Conservation (phyloP, 495 filamentous ascomycete species). For the Poronia punctata region DNA sequence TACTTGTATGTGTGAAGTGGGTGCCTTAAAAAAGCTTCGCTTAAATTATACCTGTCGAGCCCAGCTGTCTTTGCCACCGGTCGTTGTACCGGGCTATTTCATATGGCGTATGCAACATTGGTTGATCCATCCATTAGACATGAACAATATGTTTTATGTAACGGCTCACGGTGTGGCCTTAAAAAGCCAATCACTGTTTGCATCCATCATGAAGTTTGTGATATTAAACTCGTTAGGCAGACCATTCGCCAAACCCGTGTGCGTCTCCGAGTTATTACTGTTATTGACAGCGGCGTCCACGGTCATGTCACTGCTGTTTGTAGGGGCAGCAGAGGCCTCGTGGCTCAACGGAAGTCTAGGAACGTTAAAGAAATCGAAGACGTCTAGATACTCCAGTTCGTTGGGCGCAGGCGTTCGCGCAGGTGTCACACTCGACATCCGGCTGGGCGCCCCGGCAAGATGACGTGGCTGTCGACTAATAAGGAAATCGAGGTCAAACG, state of each 20-base stretch:
- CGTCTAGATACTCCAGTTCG: slow-evolving; percentile 84
- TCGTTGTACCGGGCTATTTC: too few relatives aligned
- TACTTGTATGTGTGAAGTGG: too few relatives aligned
- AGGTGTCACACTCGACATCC: slow-evolving; percentile 36
- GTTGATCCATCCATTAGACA: too few relatives aligned
- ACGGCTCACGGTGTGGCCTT: slow-evolving; percentile 25
- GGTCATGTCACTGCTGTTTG: slow-evolving; percentile 18
- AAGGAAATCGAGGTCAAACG: slow-evolving; percentile 80
- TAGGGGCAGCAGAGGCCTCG: slow-evolving; percentile 22
- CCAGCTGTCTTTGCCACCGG: too few relatives aligned
- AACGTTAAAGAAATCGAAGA: slow-evolving; percentile 90
- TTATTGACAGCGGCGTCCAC: slow-evolving; percentile 11
- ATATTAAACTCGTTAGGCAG: slow-evolving; percentile 52
- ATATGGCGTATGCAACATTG: too few relatives aligned
- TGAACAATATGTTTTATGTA: neutral
- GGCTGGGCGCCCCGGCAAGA: slow-evolving; percentile 29
- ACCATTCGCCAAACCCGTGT: slow-evolving; percentile 9
- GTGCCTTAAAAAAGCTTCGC: too few relatives aligned
- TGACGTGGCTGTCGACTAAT: slow-evolving; percentile 74
- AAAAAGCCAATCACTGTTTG: slow-evolving; percentile 56
- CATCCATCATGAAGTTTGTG: slow-evolving; percentile 59
- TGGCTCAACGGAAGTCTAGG: slow-evolving; percentile 57
- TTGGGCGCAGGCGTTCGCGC: slow-evolving; percentile 63
- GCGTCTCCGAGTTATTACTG: slow-evolving; percentile 3
- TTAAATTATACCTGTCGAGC: too few relatives aligned